phyloP scores from a whole-genome alignment of 2,329 filamentous ascomycete species.

The Albophoma yamanashiensis region DNA sequence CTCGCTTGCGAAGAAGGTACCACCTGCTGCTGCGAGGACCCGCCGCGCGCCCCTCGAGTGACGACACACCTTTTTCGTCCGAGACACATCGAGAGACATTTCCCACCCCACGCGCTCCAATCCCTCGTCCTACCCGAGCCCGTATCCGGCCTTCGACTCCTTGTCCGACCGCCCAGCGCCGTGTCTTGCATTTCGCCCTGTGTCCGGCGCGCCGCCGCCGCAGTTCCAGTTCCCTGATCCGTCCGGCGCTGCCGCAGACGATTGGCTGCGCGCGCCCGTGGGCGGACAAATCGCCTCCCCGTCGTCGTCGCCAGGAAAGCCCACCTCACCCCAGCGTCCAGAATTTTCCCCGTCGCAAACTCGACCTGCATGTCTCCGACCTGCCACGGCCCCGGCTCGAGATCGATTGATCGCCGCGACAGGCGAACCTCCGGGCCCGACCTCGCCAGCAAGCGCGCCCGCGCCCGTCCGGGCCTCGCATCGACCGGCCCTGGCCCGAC shows the following conservation, averaged over 20 bases:
- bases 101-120: not conserved
- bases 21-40: not conserved
- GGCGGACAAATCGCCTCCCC: not conserved
- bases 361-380: slow-evolving; percentile 1
- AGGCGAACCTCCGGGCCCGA: not conserved
- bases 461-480: not conserved
- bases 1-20: no score
- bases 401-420: slow-evolving; percentile 6
- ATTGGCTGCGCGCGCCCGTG: not conserved
- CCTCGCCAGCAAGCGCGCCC: not conserved
- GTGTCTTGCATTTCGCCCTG: not conserved
- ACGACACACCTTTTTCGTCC: not conserved
- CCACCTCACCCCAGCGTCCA: no score
- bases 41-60: not conserved
- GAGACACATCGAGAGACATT: not conserved
- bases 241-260: not conserved
- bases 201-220: not conserved
- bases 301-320: no score
- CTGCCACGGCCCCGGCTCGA: slow-evolving; percentile 2
- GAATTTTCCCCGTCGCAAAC: not conserved
- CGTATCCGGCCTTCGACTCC: not conserved
- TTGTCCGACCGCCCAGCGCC: not conserved
- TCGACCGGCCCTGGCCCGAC: not conserved
- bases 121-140: not conserved
- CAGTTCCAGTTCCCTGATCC: not conserved